phyloP scores from a whole-genome alignment of 306 rosid genomes.

The Glycine tomentella region DNA sequence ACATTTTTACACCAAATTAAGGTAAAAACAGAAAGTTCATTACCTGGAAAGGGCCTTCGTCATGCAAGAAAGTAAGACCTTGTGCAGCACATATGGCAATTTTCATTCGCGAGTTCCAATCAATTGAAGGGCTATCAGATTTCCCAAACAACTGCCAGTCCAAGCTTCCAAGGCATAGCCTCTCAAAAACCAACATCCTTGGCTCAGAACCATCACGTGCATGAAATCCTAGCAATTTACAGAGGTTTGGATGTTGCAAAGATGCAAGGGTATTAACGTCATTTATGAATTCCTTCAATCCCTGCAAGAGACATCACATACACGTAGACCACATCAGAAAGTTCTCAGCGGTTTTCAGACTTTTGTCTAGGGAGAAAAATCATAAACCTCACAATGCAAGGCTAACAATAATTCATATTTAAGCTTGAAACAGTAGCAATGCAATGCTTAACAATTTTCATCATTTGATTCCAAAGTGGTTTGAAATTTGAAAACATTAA shows the following conservation, averaged over 20 bases:
- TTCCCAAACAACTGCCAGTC: conserved; percentile 69
- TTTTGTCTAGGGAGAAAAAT: not conserved
- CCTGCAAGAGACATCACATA: conserved; percentile 58
- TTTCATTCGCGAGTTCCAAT: conserved; percentile 92
- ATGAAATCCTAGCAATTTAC: conserved; percentile 89
- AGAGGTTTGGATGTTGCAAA: conserved; percentile 92
- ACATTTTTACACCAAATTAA: not conserved
- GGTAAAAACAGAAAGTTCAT: conserved; percentile 35
- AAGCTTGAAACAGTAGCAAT: not conserved
- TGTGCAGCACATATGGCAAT: conserved; percentile 87
- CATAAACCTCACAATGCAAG: not conserved
- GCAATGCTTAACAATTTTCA: not conserved
- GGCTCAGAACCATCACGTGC: conserved; percentile 69
- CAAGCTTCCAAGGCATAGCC: conserved; percentile 85
- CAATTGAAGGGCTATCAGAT: conserved; percentile 73
- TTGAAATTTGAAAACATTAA: too few species aligned
- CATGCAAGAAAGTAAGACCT: conserved; percentile 89
- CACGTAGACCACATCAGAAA: conserved; percentile 22
- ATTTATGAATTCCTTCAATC: conserved; percentile 73
- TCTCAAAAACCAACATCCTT: conserved; percentile 83
- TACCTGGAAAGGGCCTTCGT: conserved; percentile 97
- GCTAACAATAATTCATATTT: not conserved
- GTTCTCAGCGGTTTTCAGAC: conserved; percentile 1
- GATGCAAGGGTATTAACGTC: conserved; percentile 76
- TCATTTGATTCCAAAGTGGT: too few species aligned